phyloP scores from a whole-genome alignment of 805 yeast genomes.

The Candida odintsovae region DNA sequence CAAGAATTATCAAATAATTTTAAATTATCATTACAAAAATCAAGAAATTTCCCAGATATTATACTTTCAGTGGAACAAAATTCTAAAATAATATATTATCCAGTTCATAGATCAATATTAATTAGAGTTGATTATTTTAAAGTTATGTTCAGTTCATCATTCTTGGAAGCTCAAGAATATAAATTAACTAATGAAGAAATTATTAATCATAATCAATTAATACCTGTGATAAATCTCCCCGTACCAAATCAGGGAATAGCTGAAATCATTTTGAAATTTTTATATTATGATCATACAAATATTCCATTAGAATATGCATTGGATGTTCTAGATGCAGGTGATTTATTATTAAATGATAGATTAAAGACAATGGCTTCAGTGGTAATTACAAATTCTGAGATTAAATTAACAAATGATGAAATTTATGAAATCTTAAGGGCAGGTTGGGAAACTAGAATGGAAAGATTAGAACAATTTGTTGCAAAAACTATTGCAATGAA shows the following conservation, averaged over 20 bases:
- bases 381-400: slow-evolving; percentile 28
- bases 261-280: slow-evolving; percentile 45
- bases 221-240: slow-evolving; percentile 29
- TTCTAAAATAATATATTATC: slow-evolving; percentile 36
- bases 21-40: slow-evolving; percentile 9
- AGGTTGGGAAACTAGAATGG: slow-evolving; percentile 64
- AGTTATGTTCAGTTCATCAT: slow-evolving; percentile 53
- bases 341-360: slow-evolving; percentile 50
- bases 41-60: slow-evolving; percentile 41
- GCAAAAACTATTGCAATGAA: slow-evolving; percentile 54
- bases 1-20: slow-evolving; percentile 4
- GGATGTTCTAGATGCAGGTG: slow-evolving; percentile 55
- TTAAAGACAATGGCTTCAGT: slow-evolving; percentile 60
- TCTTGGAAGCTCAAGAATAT: slow-evolving; percentile 28
- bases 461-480: slow-evolving; percentile 56
- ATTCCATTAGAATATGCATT: slow-evolving; percentile 46
- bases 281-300: slow-evolving; percentile 56
- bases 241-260: slow-evolving; percentile 31
- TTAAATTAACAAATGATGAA: slow-evolving; percentile 27
- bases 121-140: slow-evolving; percentile 58
- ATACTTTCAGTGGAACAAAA: slow-evolving; percentile 31
- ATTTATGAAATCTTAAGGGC: slow-evolving; percentile 54
- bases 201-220: slow-evolving; percentile 8
- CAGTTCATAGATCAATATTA: slow-evolving; percentile 59
- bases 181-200: slow-evolving; percentile 7